Evolutionary conservation across 768 basidiomycete genomes (phyloP), one percentile per base, ranked within the genome.

Genomic region (Gautieria morchelliformis): DNA sequence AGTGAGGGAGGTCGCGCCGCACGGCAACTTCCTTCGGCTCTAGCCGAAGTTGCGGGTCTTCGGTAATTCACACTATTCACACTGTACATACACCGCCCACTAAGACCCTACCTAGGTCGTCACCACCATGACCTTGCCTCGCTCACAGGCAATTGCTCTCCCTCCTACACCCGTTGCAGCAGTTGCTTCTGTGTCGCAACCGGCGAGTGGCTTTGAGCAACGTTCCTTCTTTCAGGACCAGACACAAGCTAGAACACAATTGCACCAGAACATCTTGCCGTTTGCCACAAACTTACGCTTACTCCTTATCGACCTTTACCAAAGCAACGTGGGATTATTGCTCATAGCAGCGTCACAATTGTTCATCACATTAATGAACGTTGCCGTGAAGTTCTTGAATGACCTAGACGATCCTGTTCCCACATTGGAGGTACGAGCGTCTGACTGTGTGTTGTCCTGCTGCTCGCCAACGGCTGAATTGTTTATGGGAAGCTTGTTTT

Each of bases 331-430:
- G 4, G 87, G 87, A 9, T 68, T 89, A 52, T 67, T 85, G 33
- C 72, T 86, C 17, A 76, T 89, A 17, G 75, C 75, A 5, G 69
- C 70, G 3, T 67, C 83, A 10, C 82, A 86, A 64, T 70, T 81
- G 14, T 83, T 83, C 68, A 77, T 84, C 40, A 74, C 82, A 8
- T 65, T 77, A 30, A 83, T 85, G 75, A 82, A 81, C 52, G 71
- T 83, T 3, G 70, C 77, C 5, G 85, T 88, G 45, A 87, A 88
- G 69, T 73, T 72, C 59, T 68, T 89, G 58, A 78, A 82, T 58
- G 69, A 67, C 19, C 69, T 84, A 5, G 79, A 83, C 59, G 71
- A 77, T 11, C 84, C 83, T 1, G 78, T 84, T 12, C 76, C 80
- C 4, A 73, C 79, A 4, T 67, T 83, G 12, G 74, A 85, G 75